A percentile compares a stretch with the other conserved stretches of the same genome.
These are phyloP conservation scores for Cadophora sp. DNA, from an alignment of 2,329 filamentous ascomycete species.

Conservation along the genomic window DNA sequence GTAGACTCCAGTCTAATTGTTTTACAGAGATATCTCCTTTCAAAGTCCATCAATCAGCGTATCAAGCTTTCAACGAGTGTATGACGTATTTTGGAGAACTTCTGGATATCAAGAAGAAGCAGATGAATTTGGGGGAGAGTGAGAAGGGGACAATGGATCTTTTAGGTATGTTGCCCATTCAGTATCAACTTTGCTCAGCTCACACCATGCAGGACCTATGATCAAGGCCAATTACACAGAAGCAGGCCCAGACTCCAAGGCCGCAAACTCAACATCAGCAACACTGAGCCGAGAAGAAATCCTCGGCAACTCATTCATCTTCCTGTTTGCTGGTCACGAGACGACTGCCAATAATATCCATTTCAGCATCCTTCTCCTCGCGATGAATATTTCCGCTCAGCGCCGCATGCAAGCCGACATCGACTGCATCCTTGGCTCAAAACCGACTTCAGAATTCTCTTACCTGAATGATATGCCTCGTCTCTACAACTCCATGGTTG, in stretches of 20 bases:
- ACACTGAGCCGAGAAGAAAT: constrained; percentile 41
- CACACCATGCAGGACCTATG: constrained; percentile 32
- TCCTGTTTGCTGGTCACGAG: constrained; percentile 46
- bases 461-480: constrained; percentile 37
- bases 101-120: constrained; percentile 46
- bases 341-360: constrained; percentile 45
- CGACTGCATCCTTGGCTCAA: constrained; percentile 39
- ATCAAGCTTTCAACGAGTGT: constrained; percentile 54
- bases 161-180: constrained; percentile 26
- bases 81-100: constrained; percentile 59
- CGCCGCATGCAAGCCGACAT: constrained; percentile 39
- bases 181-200: not conserved
- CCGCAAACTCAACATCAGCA: constrained; percentile 25
- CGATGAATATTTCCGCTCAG: constrained; percentile 33
- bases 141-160: constrained; percentile 40
- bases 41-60: constrained; percentile 50
- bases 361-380: constrained; percentile 42
- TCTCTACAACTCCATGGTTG: constrained; percentile 42
- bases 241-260: constrained; percentile 6
- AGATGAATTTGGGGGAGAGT: constrained; percentile 34
- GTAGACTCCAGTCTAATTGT: not conserved
- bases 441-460: constrained; percentile 28
- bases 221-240: constrained; percentile 34
- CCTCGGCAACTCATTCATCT: constrained; percentile 44
- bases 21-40: constrained; percentile 45